A percentile compares a stretch with the other conserved stretches of the same genome.
Conservation (phyloP, 2,329 filamentous ascomycete genomes). For the Aurifilum marmelostoma region DNA sequence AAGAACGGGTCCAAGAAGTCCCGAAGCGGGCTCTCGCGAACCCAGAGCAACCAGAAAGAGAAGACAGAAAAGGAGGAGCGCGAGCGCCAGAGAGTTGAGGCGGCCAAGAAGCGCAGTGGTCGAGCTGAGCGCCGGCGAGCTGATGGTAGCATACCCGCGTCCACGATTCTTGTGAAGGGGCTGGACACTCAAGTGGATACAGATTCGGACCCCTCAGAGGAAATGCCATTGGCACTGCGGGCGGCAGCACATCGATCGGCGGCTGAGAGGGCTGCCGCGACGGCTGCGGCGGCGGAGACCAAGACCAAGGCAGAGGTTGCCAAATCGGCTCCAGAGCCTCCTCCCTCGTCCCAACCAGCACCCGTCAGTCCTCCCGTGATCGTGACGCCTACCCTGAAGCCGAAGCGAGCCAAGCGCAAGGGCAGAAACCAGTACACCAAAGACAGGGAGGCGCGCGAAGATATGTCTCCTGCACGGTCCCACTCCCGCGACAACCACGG, state of each 20-base stretch:
- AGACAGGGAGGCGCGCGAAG: slow-evolving; percentile 65
- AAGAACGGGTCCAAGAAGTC: slow-evolving; percentile 63
- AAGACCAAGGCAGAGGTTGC: slow-evolving; percentile 31
- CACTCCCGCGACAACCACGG: slow-evolving; percentile 56
- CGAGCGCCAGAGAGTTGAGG: slow-evolving; percentile 74
- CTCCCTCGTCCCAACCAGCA: slow-evolving; percentile 49
- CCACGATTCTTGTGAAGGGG: slow-evolving; percentile 34
- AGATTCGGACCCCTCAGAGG: slow-evolving; percentile 76
- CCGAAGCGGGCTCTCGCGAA: slow-evolving; percentile 57
- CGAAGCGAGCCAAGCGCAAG: slow-evolving; percentile 67
- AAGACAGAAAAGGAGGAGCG: slow-evolving; percentile 72
- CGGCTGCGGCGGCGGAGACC: slow-evolving; percentile 27
- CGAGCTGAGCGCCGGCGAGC: slow-evolving; percentile 78
- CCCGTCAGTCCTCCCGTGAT: slow-evolving; percentile 52
- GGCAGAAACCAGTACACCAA: slow-evolving; percentile 84
- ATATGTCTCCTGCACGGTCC: slow-evolving; percentile 61
- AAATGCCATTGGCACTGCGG: slow-evolving; percentile 57
- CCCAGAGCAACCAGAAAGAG: slow-evolving; percentile 53
- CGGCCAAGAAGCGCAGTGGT: slow-evolving; percentile 78
- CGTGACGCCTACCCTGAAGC: slow-evolving; percentile 57
- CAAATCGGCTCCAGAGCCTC: slow-evolving; percentile 41
- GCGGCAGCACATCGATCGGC: slow-evolving; percentile 39
- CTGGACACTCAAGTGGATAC: slow-evolving; percentile 42
- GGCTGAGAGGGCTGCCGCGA: slow-evolving; percentile 24
- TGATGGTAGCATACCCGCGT: slow-evolving; percentile 64